phyloP scores from a whole-genome alignment of 2,329 filamentous ascomycete genomes.

The Trichoderma hamatum region DNA sequence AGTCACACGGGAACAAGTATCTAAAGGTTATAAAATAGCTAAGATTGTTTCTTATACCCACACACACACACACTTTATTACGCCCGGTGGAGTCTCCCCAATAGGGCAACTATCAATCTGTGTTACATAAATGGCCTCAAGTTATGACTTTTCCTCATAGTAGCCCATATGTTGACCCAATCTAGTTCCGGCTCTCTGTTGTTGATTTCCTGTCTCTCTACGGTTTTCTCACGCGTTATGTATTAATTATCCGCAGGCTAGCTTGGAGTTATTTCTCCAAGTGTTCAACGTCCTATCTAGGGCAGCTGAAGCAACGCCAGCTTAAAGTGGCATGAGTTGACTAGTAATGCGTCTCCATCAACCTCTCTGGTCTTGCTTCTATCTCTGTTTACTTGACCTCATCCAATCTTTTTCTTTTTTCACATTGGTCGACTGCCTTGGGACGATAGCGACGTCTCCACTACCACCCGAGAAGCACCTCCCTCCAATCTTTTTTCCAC shows the following conservation, averaged over 20 bases:
- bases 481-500: conserved; percentile 6
- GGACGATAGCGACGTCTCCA: background rate
- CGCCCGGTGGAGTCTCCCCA: background rate
- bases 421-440: background rate
- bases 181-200: background rate
- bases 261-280: conserved; percentile 11
- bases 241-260: background rate
- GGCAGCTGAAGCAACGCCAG: conserved; percentile 7
- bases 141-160: background rate
- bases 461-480: background rate
- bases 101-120: background rate
- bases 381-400: background rate
- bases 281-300: conserved; percentile 16
- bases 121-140: background rate
- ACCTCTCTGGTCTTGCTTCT: background rate
- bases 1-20: too few relatives aligned
- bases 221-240: background rate
- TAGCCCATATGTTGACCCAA: background rate
- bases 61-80: background rate
- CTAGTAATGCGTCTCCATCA: conserved; percentile 1
- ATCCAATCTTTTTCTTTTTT: conserved; percentile 7
- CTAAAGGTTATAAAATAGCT: too few relatives aligned
- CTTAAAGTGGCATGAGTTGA: background rate
- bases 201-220: background rate
- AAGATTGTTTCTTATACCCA: too few relatives aligned